These are phyloP conservation scores for Suillus placidus DNA, from an alignment of 768 basidiomycete genomes.

Conservation along the genomic window DNA sequence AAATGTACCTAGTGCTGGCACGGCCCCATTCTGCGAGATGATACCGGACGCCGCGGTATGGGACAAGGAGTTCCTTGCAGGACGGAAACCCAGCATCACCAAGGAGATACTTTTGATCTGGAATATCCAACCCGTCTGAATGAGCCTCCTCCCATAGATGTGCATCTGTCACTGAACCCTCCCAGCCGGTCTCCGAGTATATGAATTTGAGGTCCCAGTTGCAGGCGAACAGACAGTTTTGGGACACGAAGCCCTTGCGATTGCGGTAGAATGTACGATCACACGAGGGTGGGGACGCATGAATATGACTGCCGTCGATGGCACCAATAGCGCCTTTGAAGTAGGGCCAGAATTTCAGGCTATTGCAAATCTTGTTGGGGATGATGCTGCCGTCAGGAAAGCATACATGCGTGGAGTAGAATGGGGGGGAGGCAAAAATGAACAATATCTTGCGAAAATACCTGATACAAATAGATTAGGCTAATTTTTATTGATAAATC, in stretches of 20 bases:
- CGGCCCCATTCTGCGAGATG: slow-evolving; percentile 38
- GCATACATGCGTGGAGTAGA: neutral
- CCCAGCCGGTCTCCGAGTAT: slow-evolving; percentile 13
- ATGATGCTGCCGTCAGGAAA: neutral
- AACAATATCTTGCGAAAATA: too few species aligned
- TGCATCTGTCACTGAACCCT: too few species aligned
- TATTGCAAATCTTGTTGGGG: neutral
- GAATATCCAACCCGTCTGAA: slow-evolving; percentile 21
- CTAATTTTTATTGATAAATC: neutral
- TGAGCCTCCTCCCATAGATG: too few species aligned
- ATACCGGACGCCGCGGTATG: slow-evolving; percentile 41
- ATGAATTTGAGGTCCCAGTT: slow-evolving; percentile 19
- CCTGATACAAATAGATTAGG: neutral
- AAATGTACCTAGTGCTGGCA: neutral
- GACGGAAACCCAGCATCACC: slow-evolving; percentile 5
- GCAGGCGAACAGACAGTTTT: slow-evolving; percentile 21
- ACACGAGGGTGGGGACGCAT: neutral
- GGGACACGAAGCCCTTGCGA: slow-evolving; percentile 17
- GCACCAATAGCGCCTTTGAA: slow-evolving; percentile 4
- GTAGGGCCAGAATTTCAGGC: neutral
- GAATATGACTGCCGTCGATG: slow-evolving; percentile 9
- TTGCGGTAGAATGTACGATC: slow-evolving; percentile 11
- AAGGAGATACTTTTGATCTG: slow-evolving; percentile 36
- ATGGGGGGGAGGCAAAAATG: neutral
- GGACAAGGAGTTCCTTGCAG: slow-evolving; percentile 33